A percentile compares a stretch with the other conserved stretches of the same genome.
phyloP scores from a whole-genome alignment of 768 basidiomycete genomes.

The Trametes gibbosa region DNA sequence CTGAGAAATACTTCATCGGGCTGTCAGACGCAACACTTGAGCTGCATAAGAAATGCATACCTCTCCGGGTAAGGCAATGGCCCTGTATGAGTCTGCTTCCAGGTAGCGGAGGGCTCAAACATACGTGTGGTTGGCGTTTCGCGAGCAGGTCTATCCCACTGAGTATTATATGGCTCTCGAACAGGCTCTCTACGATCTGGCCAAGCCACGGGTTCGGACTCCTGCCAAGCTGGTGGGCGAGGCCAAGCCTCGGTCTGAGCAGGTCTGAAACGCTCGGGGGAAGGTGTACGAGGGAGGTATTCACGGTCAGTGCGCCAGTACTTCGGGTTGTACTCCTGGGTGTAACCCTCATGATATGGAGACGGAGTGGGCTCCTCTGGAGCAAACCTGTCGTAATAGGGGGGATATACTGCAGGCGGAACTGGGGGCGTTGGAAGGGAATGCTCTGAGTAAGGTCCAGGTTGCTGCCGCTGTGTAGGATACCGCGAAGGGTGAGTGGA shows the following conservation, averaged over 20 bases:
- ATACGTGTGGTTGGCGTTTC: constrained; percentile 48
- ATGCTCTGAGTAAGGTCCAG: constrained; percentile 17
- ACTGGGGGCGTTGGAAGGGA: constrained; percentile 51
- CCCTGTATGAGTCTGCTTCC: constrained; percentile 60
- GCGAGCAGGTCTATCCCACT: constrained; percentile 32
- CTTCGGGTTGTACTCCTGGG: constrained; percentile 36
- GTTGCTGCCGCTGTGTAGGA: constrained; percentile 18
- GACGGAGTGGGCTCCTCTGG: constrained; percentile 23
- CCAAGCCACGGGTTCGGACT: constrained; percentile 24
- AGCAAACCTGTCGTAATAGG: constrained; percentile 53
- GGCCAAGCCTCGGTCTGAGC: constrained; percentile 48
- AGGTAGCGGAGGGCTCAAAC: constrained; percentile 71
- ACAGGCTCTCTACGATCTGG: constrained; percentile 37
- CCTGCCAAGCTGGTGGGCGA: constrained; percentile 41
- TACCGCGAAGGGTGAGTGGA: constrained; percentile 12
- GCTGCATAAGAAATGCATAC: constrained; percentile 1
- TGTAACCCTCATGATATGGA: constrained; percentile 38
- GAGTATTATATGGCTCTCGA: neutral
- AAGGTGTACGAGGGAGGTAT: constrained; percentile 46
- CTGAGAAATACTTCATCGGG: neutral
- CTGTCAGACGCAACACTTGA: neutral
- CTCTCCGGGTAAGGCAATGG: constrained; percentile 14
- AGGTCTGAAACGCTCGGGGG: constrained; percentile 49
- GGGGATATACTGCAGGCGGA: constrained; percentile 38
- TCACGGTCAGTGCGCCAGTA: constrained; percentile 34